Evolutionary conservation across 2,329 filamentous ascomycete genomes (phyloP).

Genomic region (Eutypella sp.): DNA sequence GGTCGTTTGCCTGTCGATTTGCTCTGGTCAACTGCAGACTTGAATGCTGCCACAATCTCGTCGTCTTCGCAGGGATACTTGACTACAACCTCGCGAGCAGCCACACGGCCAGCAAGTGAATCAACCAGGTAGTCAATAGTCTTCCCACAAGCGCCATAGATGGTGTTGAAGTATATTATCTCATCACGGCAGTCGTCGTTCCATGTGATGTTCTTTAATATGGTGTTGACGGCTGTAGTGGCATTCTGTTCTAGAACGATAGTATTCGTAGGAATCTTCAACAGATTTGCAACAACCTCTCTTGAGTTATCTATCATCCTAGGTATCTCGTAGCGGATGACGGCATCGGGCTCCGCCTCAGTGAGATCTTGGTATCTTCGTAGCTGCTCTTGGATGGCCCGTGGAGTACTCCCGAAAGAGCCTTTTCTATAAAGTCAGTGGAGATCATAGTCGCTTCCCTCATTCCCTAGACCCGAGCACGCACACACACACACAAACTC

Average conservation of each 20-base stretch:
- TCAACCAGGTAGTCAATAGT: constrained; percentile 69
- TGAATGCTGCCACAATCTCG: constrained; percentile 59
- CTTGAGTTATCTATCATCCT: constrained; percentile 60
- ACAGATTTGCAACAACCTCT: constrained; percentile 55
- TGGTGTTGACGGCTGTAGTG: constrained; percentile 70
- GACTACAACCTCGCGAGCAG: constrained; percentile 51
- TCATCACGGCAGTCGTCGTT: constrained; percentile 66
- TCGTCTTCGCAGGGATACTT: constrained; percentile 67
- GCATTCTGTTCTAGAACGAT: constrained; percentile 79
- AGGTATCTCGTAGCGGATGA: constrained; percentile 66
- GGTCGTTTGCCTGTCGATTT: constrained; percentile 55
- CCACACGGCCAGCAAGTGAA: constrained; percentile 43
- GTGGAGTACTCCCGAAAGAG: constrained; percentile 75
- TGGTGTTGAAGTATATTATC: constrained; percentile 72
- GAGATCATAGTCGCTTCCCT: constrained; percentile 3
- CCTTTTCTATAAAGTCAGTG: constrained; percentile 37
- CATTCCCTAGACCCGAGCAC: background rate
- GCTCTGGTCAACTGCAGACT: constrained; percentile 48
- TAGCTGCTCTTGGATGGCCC: constrained; percentile 52
- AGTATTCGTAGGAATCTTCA: constrained; percentile 61
- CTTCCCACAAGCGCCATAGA: constrained; percentile 75
- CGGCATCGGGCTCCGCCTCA: constrained; percentile 69
- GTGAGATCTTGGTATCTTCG: constrained; percentile 60
- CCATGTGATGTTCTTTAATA: constrained; percentile 72
- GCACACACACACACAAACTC: no score